phyloP scores from a whole-genome alignment of 331 rosid species.

The Spiraea crenata region DNA sequence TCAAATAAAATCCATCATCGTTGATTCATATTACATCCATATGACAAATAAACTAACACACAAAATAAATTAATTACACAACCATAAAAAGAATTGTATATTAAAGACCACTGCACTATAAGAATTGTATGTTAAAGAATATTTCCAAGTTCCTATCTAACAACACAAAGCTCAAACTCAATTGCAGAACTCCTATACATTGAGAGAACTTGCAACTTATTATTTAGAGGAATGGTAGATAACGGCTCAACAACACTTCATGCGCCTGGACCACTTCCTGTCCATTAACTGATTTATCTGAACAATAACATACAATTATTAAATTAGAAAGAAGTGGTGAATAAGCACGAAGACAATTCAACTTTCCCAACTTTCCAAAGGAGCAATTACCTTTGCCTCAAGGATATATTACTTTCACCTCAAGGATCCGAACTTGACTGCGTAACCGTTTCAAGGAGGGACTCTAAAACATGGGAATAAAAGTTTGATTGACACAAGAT shows the following conservation, averaged over 20 bases:
- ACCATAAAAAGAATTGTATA: too few species aligned
- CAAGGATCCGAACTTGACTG: constrained; percentile 62
- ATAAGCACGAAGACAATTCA: background rate
- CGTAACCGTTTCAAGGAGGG: constrained; percentile 60
- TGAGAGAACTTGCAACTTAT: constrained; percentile 91
- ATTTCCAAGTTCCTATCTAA: too few species aligned
- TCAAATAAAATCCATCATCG: too few species aligned
- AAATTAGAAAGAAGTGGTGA: constrained; percentile 7
- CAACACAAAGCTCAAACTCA: too few species aligned
- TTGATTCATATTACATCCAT: too few species aligned
- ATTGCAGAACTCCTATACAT: too few species aligned
- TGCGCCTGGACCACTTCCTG: constrained; percentile 62
- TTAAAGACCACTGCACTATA: too few species aligned
- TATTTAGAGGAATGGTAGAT: constrained; percentile 77
- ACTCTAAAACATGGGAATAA: constrained; percentile 50
- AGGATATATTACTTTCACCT: too few species aligned
- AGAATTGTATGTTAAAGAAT: too few species aligned
- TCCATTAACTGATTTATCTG: constrained; percentile 81
- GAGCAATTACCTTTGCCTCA: constrained; percentile 63
- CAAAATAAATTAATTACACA: too few species aligned
- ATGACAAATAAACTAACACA: too few species aligned
- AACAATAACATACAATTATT: constrained; percentile 24
- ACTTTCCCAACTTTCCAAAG: too few species aligned
- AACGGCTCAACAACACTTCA: constrained; percentile 85
- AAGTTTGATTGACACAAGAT: background rate